Evolutionary conservation across 176 grass and related monocot species (phyloP).

Genomic region (Zoysia japonica): DNA sequence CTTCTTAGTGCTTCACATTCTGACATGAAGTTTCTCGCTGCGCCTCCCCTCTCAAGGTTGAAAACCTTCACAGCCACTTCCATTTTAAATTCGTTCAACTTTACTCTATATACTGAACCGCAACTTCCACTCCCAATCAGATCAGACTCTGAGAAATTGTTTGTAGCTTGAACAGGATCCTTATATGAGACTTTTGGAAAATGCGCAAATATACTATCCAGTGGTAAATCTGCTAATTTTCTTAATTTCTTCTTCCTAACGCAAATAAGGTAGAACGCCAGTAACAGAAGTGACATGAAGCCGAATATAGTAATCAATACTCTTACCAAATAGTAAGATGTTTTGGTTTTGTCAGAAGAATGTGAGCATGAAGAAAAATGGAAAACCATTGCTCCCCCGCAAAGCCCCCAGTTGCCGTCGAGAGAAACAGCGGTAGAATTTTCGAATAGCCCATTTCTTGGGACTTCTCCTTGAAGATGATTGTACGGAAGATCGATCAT

Average conservation of each 20-base stretch:
- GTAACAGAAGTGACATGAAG: background rate
- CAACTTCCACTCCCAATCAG: conserved; percentile 50
- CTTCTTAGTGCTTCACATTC: conserved; percentile 52
- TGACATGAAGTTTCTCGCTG: conserved; percentile 36
- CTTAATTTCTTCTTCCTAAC: background rate
- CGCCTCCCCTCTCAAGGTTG: conserved; percentile 26
- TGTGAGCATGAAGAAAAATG: background rate
- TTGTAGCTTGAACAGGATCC: conserved; percentile 39
- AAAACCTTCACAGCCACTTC: conserved; percentile 55
- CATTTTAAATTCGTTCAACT: background rate
- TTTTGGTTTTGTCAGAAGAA: background rate
- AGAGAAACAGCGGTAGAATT: background rate
- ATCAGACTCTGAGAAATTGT: conserved; percentile 22
- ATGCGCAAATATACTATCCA: background rate
- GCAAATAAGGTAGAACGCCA: background rate
- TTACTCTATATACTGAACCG: conserved; percentile 55
- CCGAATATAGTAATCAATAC: conserved; percentile 6
- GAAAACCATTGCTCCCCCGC: conserved; percentile 36
- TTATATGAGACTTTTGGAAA: conserved; percentile 26
- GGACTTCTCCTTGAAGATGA: background rate
- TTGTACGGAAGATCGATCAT: conserved; percentile 41
- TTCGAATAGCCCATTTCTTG: background rate
- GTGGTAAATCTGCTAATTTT: accelerated
- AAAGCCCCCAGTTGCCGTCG: background rate
- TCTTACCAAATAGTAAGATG: background rate